Base-by-base conservation (phyloP, 1,284 basidiomycete species). In the Puccinia novopanici region DNA sequence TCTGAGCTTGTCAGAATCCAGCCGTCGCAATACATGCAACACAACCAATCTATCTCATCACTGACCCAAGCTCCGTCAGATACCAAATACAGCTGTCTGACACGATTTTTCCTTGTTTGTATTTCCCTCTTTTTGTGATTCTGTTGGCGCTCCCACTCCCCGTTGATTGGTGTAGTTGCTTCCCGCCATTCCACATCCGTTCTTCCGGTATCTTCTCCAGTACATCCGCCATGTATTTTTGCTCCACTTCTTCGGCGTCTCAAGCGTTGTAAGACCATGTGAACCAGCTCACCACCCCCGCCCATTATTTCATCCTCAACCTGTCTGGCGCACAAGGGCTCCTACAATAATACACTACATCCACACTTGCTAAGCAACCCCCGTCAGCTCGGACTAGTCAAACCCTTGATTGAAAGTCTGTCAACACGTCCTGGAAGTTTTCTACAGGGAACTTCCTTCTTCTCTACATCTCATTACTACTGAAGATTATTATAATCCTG, bases 31-130 rank as follows among this genome's bases (percentile, higher is more conserved):
- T 72, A 55, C 67, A 70, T 70, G 45, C 67, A 70, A 70, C 67
- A 30, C 15, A 48, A 70, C 48, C 67, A 70, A 70, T 70, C 45
- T 70, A 70, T 70, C 67, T 70, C 67, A 52, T 70, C 67, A 70
- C 40, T 70, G n/a, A 70, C n/a, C 45, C 67, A 40, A 30, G 12
- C 34, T 65, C 67, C 52, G 70, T 72, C 50, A 72, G 70, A 55
- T 55, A 72, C 55, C 70, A 70, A 70, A 70, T 70, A 54, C 70
- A 72, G 70, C 50, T 72, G 70, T 72, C 70, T 72, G 70, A 55
- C 70, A 37, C 17, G 24, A 40, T 5, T 72, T 52, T 52, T 52
- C 55, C 50, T 19, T 52, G n/a, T 52, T 50, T 50, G 22, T 52
- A 27, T 54, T 71, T 71, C n/a, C 22, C 19, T 45, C 10, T 45